Percentiles rank a stretch among this genome's conserved stretches.
Evolutionary conservation across 306 rosid genomes (phyloP).

Genomic region (Vigna unguiculata): DNA sequence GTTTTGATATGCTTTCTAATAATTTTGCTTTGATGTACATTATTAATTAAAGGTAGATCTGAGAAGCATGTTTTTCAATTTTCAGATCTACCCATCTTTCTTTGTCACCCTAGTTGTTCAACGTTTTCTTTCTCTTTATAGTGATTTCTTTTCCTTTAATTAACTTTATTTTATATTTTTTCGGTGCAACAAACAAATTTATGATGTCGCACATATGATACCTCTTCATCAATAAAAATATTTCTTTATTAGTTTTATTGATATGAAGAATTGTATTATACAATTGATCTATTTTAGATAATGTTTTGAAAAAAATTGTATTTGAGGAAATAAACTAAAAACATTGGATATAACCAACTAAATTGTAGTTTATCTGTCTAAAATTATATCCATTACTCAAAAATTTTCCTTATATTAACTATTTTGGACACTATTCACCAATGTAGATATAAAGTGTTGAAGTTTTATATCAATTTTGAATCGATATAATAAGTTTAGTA

Average conservation of each 20-base stretch:
- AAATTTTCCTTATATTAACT: too few species aligned
- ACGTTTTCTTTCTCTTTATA: not conserved
- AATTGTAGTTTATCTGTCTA: not conserved
- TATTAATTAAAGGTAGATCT: slow-evolving; percentile 21
- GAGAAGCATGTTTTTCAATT: not conserved
- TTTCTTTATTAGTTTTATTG: not conserved
- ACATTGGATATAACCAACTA: too few species aligned
- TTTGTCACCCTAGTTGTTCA: not conserved
- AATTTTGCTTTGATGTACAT: slow-evolving; percentile 28
- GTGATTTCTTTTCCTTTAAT: not conserved
- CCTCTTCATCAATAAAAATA: not conserved
- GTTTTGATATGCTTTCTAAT: not conserved
- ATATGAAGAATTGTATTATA: not conserved
- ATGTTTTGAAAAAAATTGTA: not conserved
- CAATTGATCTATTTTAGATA: not conserved
- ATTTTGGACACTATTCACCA: too few species aligned
- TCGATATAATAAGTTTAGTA: too few species aligned
- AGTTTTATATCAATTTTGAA: too few species aligned
- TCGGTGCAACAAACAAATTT: not conserved
- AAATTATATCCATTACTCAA: too few species aligned
- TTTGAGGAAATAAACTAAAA: too few species aligned
- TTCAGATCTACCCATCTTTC: slow-evolving; percentile 20
- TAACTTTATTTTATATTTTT: not conserved
- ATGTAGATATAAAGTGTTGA: too few species aligned
- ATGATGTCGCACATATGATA: not conserved